Evolutionary conservation across 2,329 filamentous ascomycete genomes (phyloP), one percentile per base, ranked within the genome.

Genomic region (Intubia oerlemansii): DNA sequence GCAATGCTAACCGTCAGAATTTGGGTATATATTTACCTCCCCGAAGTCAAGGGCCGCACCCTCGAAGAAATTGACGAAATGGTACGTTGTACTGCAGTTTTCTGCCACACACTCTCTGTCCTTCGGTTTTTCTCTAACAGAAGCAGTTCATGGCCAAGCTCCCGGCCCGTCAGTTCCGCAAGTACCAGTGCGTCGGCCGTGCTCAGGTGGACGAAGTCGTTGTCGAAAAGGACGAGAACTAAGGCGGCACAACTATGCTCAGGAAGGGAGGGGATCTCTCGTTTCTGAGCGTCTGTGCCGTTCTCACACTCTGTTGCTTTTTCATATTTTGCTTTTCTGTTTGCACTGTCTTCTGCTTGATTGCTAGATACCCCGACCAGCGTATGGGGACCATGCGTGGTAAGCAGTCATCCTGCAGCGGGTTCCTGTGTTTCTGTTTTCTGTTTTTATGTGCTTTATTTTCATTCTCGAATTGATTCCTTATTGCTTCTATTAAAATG

Each of bases 61-160:
- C 45, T 63, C 4, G 59, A 60, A 41, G 58, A 66, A 36, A 62
- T 63, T 33, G 59, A 63, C 29, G 57, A 64, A 37, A 63, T 66
- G 57, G n/a, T n/a, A n/a, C n/a, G n/a, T n/a, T n/a, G n/a, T n/a
- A n/a, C n/a, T n/a, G n/a, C n/a, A n/a, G n/a, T n/a, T n/a, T n/a
- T n/a, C n/a, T n/a, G n/a, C n/a, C n/a, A n/a, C n/a, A n/a, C n/a
- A n/a, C n/a, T n/a, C n/a, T n/a, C n/a, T n/a, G n/a, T n/a, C n/a
- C n/a, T n/a, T n/a, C n/a, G n/a, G n/a, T n/a, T n/a, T n/a, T n/a
- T n/a, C n/a, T n/a, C n/a, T n/a, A n/a, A n/a, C n/a, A n/a, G n/a
- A n/a, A n/a, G n/a, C n/a, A n/a, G n/a, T 46, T 47, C 30, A 47
- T 54, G 36, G 48, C 49, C 8, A 36, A 43, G 2, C 38, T 59